These are phyloP conservation scores for Penicillium sp. DNA, from an alignment of 2,329 filamentous ascomycete species.

Conservation along the genomic window DNA sequence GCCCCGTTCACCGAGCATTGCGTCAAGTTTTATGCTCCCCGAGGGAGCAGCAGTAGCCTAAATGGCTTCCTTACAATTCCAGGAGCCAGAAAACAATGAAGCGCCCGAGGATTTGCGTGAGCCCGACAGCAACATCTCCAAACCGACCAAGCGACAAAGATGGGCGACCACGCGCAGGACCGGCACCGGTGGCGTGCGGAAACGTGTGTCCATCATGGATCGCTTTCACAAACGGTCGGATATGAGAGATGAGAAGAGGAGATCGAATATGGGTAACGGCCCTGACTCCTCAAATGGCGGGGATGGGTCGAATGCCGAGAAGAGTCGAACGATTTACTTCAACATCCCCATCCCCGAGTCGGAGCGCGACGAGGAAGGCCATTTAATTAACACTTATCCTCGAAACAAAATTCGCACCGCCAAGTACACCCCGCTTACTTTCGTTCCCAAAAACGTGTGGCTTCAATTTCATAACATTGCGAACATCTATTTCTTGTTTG, in stretches of 20 bases:
- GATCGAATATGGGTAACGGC: slow-evolving; percentile 40
- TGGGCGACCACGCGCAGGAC: slow-evolving; percentile 93
- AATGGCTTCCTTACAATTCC: slow-evolving; percentile 39
- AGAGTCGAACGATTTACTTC: slow-evolving; percentile 58
- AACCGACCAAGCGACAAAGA: slow-evolving; percentile 70
- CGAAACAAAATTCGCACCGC: slow-evolving; percentile 97
- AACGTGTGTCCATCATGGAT: slow-evolving; percentile 76
- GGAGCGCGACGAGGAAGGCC: slow-evolving; percentile 73
- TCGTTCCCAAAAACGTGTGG: slow-evolving; percentile 93
- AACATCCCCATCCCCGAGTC: slow-evolving; percentile 72
- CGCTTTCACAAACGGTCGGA: slow-evolving; percentile 60
- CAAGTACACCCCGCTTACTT: slow-evolving; percentile 93
- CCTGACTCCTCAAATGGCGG: slow-evolving; percentile 24
- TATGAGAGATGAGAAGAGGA: slow-evolving; percentile 64
- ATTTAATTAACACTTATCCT: slow-evolving; percentile 62
- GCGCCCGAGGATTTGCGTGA: slow-evolving; percentile 26
- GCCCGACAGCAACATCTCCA: slow-evolving; percentile 47
- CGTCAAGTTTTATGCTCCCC: slow-evolving; percentile 25
- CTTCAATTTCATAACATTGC: slow-evolving; percentile 98
- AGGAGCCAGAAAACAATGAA: slow-evolving; percentile 19
- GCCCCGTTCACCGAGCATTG: slow-evolving; percentile 12
- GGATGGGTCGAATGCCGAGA: slow-evolving; percentile 41
- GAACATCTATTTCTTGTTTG: slow-evolving; percentile 96
- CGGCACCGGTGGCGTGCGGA: slow-evolving; percentile 66
- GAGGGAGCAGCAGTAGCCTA: slow-evolving; percentile 25